These are phyloP conservation scores for Proliferodiscus dingleyae DNA, from an alignment of 2,329 filamentous ascomycete species.

Conservation along the genomic window DNA sequence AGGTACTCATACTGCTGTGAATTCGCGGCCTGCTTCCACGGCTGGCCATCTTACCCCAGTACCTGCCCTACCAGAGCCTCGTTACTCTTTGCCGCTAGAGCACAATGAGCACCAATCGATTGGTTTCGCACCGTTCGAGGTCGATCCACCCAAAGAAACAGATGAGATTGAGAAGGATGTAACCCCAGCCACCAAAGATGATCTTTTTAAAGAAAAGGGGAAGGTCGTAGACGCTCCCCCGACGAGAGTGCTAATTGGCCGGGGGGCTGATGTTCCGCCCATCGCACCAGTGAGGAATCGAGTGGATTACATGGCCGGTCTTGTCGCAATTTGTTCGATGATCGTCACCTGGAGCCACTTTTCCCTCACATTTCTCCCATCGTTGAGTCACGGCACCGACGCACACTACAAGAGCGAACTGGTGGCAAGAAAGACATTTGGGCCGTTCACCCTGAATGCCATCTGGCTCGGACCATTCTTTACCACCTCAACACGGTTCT, in stretches of 20 bases:
- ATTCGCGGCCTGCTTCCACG: background rate
- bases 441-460: slow-evolving; percentile 40
- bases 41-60: background rate
- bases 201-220: background rate
- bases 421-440: slow-evolving; percentile 38
- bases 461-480: slow-evolving; percentile 46
- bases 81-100: background rate
- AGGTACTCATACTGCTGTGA: background rate
- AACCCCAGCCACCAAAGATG: background rate
- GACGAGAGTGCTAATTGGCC: no score
- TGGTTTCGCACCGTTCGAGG: background rate
- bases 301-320: slow-evolving; percentile 42
- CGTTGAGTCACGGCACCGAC: slow-evolving; percentile 32
- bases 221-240: background rate
- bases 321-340: slow-evolving; percentile 40
- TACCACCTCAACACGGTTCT: slow-evolving; percentile 43
- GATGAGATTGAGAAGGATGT: background rate
- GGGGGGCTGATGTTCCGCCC: no score
- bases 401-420: slow-evolving; percentile 37
- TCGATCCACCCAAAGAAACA: background rate
- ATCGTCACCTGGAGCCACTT: slow-evolving; percentile 43
- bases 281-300: slow-evolving; percentile 22
- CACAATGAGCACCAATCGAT: background rate
- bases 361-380: slow-evolving; percentile 39
- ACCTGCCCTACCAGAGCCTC: background rate